phyloP scores from a whole-genome alignment of 2,329 filamentous ascomycete genomes.

The Fonsecaea nubica region DNA sequence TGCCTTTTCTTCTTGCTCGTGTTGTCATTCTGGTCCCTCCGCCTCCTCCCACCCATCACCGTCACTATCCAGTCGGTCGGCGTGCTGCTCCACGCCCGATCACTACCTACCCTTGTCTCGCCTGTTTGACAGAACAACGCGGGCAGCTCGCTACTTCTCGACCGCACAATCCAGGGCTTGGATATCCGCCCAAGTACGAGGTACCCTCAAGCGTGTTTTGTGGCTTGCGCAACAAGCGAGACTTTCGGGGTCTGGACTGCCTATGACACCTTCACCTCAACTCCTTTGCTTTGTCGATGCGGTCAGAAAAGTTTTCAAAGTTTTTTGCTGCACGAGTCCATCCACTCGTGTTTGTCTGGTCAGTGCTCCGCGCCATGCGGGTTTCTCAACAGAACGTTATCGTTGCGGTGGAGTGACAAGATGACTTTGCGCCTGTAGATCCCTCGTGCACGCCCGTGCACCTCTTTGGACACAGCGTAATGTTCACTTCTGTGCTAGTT shows the following conservation, averaged over 20 bases:
- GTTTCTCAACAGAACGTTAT: not conserved
- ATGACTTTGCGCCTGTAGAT: conserved; percentile 4
- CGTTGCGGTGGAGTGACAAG: not conserved
- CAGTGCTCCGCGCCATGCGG: not conserved
- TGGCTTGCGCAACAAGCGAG: conserved; percentile 35
- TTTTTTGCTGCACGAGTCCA: not conserved
- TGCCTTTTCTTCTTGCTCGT: conserved; percentile 7
- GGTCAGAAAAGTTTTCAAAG: conserved; percentile 1
- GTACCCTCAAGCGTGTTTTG: conserved; percentile 1
- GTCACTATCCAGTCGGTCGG: not conserved
- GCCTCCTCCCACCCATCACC: not conserved
- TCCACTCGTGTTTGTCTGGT: not conserved
- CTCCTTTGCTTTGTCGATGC: not conserved
- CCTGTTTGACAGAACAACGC: conserved; percentile 2
- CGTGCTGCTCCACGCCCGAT: not conserved
- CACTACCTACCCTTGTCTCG: conserved; percentile 1
- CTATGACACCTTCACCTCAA: not conserved
- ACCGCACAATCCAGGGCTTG: not conserved
- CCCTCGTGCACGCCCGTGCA: not conserved
- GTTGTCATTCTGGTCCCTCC: not conserved
- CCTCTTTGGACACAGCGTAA: not conserved
- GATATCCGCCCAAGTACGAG: conserved; percentile 1
- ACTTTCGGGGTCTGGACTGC: conserved; percentile 30
- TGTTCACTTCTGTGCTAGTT: not conserved
- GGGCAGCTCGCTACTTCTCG: not conserved